Evolutionary conservation across 1,139 yeast genomes (phyloP).

Genomic region (Kodamaea sp.): DNA sequence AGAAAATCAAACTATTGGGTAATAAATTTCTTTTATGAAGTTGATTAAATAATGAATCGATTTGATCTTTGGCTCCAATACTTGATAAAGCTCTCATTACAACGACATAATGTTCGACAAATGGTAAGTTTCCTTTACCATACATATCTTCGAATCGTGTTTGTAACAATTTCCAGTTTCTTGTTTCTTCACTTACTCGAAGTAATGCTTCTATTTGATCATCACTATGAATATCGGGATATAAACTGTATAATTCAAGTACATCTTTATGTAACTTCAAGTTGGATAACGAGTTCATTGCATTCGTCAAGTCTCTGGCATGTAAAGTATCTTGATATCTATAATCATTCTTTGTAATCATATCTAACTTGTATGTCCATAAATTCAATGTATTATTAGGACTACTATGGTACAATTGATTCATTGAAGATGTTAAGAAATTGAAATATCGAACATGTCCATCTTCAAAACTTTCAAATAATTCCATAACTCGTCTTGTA

Average conservation of each 20-base stretch:
- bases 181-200: slow-evolving; percentile 46
- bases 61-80: slow-evolving; percentile 52
- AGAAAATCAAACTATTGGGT: slow-evolving; percentile 48
- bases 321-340: slow-evolving; percentile 3
- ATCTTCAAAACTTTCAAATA: slow-evolving; percentile 7
- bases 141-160: slow-evolving; percentile 59
- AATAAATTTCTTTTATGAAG: slow-evolving; percentile 41
- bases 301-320: slow-evolving; percentile 21
- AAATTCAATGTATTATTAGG: slow-evolving; percentile 22
- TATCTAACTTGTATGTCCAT: slow-evolving; percentile 26
- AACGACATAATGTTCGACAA: slow-evolving; percentile 55
- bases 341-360: slow-evolving; percentile 3
- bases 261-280: slow-evolving; percentile 25
- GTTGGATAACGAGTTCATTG: slow-evolving; percentile 28
- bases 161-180: slow-evolving; percentile 60
- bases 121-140: slow-evolving; percentile 55
- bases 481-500: slow-evolving; percentile 5
- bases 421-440: slow-evolving; percentile 25
- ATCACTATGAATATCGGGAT: slow-evolving; percentile 29
- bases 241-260: slow-evolving; percentile 21
- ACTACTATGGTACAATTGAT: slow-evolving; percentile 12
- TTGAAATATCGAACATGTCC: slow-evolving; percentile 12
- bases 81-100: slow-evolving; percentile 62
- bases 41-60: slow-evolving; percentile 51
- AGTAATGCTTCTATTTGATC: slow-evolving; percentile 45